Base-by-base conservation (phyloP, 2,329 filamentous ascomycete species). In the Cadophora sp. region DNA sequence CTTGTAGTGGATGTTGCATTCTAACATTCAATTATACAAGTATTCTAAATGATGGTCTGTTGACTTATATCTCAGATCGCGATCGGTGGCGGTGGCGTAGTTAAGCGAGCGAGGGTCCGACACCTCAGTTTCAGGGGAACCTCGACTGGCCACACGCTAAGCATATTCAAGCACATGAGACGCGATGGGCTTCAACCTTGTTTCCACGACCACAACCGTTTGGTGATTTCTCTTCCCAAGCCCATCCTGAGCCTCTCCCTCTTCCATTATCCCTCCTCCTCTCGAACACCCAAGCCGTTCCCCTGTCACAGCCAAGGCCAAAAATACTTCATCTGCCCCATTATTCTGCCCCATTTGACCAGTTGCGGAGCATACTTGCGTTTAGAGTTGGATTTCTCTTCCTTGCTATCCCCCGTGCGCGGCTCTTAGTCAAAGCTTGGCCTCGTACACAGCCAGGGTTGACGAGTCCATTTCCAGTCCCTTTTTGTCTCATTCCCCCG, bases 351-450 rank as follows among this genome's bases (percentile, higher is more conserved):
- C 24, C 9, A 8, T 24, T 50, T 53, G 37, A 58, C 66, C 66
- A 46, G 46, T 68, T 12, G 34, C 43, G 51, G 65, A 65, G 31
- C 64, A 8, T 53, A 31, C 12, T 5, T 43, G 63, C 53, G 63
- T 66, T 72, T 67, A 71, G 64, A 68, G 59, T 69, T 72, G 65
- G 65, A 40, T 40, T 50, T 60, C 16, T 14, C n/a, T 40, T 64
- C 69, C 64, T 27, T 43, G 67, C 46, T n/a, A 8, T 22, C 3
- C 26, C 22, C 43, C 46, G 64, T 69, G 68, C 67, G 51, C 56
- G 53, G 53, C 63, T 64, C 65, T 31, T 65, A 31, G 63, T 65
- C 64, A 48, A 64, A 51, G 59, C 66, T 70, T 70, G 71, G 67
- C 66, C 37, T 60, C 43, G 48, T 53, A 61, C 65, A 26, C 51